Base-by-base conservation (phyloP, 345 rosid genomes). In the Turritis glabra region DNA sequence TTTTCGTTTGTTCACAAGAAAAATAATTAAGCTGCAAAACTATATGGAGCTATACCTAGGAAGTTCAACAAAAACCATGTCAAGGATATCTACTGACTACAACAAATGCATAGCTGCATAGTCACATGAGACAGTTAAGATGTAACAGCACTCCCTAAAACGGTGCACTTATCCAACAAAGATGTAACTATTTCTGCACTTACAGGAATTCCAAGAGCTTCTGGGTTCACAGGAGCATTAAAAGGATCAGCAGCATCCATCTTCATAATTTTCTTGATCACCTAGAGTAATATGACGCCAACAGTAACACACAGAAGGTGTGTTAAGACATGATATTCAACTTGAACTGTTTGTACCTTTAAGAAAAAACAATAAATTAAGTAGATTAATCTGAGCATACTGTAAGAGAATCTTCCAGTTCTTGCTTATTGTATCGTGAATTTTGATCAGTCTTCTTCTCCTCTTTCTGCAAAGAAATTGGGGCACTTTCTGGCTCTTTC, bases 211-310 rank as follows among this genome's bases (percentile, higher is more conserved):
- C 97, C 98, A 65, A 95, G 83, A 82, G 98, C 96, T 82, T 87
- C 90, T 26, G 99, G 97, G 76, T 95, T 84, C 78, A 95, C 98
- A 35, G 99, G 99, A 67, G 59, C 82, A 71, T 89, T 95, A 73
- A 92, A 95, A 8, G 97, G 97, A 71, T 89, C 94, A 64, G 99
- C 99, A 57, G 98, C 96, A 50, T 95, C 99, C 99, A 95, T 95
- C 86, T 92, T 95, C 99, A 92, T 92, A 51, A 92, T 86, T 84
- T 95, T 95, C 86, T 79, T 92, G 68, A 95, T 87, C 73, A 95
- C 90, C 99, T 79, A 41, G 4, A 50, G 46, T 1, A 58, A 64
- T 8, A 56, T 48, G 67, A 59, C 44, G 38, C 32, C 35, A 50
- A 60, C n/a, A n/a, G n/a, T n/a, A n/a, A n/a, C 5, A 46, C 35